Evolutionary conservation across 2,329 filamentous ascomycete genomes (phyloP), one percentile per base, ranked within the genome.

Genomic region (Pestalotiopsis sp.): DNA sequence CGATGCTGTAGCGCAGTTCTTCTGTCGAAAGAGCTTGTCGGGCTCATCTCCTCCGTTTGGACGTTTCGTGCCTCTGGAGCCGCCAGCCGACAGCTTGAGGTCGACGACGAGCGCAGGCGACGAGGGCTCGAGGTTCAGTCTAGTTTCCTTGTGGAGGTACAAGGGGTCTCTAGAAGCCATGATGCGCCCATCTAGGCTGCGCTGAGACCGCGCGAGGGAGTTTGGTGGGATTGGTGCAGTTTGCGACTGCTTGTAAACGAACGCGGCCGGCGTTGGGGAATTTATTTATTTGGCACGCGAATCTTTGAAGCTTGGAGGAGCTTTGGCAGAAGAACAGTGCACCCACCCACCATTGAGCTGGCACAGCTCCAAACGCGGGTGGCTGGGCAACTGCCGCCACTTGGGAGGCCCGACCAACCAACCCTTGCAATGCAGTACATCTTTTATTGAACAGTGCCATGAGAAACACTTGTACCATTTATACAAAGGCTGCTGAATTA

Each of bases 141-240:
- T 91, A 80, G 92, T 94, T 87, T 97, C 94, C 84, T 94, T 95
- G 86, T 92, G 96, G 81, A 93, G 85, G 81, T 88, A 91, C 72
- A 87, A 86, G 73, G 88, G 86, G 77, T 87, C 86, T 77, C 84
- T 80, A 75, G 85, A 84, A 76, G 87, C 88, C 91, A 93, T 93
- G 78, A 85, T 88, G 84, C 85, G 84, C 86, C 89, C 91, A 92
- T 92, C 77, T 77, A 82, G 75, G 68, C 72, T 64, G 68, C 63
- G 68, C 68, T 52, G 58, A 59, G 56, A 59, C 66, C 59, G 66
- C 68, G 68, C 68, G 57, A 36, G 31, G 39, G 25, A 4, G 17
- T 36, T 20, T 36, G 27, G 27, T 23, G n/a, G 11, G 31, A n/a
- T 68, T 49, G 41, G 27, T 66, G 27, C 23, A 60, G 36, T 39